phyloP scores from a whole-genome alignment of 495 filamentous ascomycete genomes.

The Copromyces sp. region DNA sequence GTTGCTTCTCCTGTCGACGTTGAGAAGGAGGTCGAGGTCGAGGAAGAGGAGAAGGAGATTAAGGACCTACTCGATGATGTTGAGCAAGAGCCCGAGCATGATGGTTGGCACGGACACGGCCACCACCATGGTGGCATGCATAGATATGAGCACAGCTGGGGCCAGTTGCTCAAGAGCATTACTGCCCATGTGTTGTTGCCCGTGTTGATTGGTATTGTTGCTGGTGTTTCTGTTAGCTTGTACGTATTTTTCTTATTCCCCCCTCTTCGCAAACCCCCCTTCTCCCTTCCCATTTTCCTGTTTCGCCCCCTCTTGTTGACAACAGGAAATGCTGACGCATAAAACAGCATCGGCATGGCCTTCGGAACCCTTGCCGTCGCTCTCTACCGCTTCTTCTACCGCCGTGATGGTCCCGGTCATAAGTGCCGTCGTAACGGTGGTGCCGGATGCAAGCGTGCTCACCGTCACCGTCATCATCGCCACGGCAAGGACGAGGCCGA shows the following conservation, averaged over 20 bases:
- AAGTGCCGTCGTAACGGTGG: slow-evolving; percentile 10
- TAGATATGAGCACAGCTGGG: slow-evolving; percentile 27
- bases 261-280: too few species aligned
- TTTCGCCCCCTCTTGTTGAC: neutral
- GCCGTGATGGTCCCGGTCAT: slow-evolving; percentile 15
- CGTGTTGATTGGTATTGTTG: slow-evolving; percentile 40
- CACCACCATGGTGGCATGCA: slow-evolving; percentile 9
- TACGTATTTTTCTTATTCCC: slow-evolving; percentile 20
- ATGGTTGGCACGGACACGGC: slow-evolving; percentile 8
- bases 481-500: slow-evolving; percentile 20
- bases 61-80: neutral
- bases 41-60: neutral
- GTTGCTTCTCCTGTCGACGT: neutral
- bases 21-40: neutral
- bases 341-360: slow-evolving; percentile 38
- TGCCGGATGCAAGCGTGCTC: neutral
- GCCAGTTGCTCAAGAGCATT: slow-evolving; percentile 34
- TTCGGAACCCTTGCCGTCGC: slow-evolving; percentile 38
- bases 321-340: too few species aligned
- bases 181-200: slow-evolving; percentile 41
- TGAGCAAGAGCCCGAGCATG: neutral
- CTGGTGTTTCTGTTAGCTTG: slow-evolving; percentile 43
- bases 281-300: neutral
- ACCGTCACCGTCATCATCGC: slow-evolving; percentile 19
- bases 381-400: slow-evolving; percentile 31